phyloP scores from a whole-genome alignment of 2,329 filamentous ascomycete species.

The Basipetospora chlamydospora region DNA sequence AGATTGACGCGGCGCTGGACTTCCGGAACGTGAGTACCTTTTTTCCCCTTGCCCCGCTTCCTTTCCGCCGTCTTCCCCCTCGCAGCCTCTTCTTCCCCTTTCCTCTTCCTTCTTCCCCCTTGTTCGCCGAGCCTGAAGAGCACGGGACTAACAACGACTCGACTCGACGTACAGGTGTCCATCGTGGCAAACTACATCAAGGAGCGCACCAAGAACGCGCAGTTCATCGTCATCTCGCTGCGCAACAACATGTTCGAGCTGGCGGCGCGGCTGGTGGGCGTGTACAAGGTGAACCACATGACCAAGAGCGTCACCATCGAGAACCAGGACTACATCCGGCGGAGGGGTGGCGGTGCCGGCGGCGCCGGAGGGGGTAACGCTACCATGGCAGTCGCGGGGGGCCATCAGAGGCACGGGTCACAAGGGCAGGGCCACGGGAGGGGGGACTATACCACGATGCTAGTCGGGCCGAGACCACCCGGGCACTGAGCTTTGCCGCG shows the following conservation, averaged over 20 bases:
- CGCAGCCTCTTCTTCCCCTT: background rate
- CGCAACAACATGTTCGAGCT: conserved; percentile 99
- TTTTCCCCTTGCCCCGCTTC: too few species aligned
- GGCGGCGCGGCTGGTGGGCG: conserved; percentile 83
- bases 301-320: conserved; percentile 85
- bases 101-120: background rate
- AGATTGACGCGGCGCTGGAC: conserved; percentile 95
- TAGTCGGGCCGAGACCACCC: conserved; percentile 2
- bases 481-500: background rate
- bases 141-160: too few species aligned
- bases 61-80: conserved; percentile 3
- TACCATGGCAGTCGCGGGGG: background rate
- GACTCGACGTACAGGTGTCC: conserved; percentile 71
- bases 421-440: background rate
- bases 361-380: conserved; percentile 11
- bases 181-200: conserved; percentile 99
- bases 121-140: too few species aligned
- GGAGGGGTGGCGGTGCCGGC: conserved; percentile 3
- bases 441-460: conserved; percentile 4
- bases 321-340: conserved; percentile 58
- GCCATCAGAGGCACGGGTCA: background rate
- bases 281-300: conserved; percentile 99
- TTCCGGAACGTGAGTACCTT: conserved; percentile 82
- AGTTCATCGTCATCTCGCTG: conserved; percentile 96
- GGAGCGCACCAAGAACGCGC: conserved; percentile 95